These are phyloP conservation scores for Nigrospora oryzae DNA, from an alignment of 2,329 filamentous ascomycete species.

Conservation along the genomic window DNA sequence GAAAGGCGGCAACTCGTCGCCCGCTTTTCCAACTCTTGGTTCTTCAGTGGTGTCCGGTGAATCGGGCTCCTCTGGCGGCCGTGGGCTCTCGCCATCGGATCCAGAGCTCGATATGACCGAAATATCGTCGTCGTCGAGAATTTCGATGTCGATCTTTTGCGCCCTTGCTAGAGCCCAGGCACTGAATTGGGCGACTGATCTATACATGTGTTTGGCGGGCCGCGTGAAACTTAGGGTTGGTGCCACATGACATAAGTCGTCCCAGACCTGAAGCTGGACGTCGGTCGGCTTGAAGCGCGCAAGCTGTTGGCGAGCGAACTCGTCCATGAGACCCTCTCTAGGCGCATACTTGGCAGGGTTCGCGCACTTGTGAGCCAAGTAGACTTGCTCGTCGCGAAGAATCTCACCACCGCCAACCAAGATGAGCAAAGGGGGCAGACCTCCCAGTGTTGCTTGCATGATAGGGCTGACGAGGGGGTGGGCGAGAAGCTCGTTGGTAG, in stretches of 20 bases:
- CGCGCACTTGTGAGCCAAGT: constrained; percentile 88
- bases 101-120: constrained; percentile 62
- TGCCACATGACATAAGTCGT: constrained; percentile 85
- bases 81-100: constrained; percentile 19
- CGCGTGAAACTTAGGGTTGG: constrained; percentile 91
- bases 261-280: constrained; percentile 93
- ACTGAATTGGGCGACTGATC: constrained; percentile 85
- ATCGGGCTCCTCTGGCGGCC: constrained; percentile 6
- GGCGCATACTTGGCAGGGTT: constrained; percentile 72
- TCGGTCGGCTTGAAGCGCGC: constrained; percentile 72
- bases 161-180: constrained; percentile 83
- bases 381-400: constrained; percentile 89
- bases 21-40: constrained; percentile 68
- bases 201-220: constrained; percentile 95
- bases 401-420: constrained; percentile 84
- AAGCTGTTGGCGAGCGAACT: constrained; percentile 50
- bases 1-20: constrained; percentile 75
- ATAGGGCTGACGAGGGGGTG: constrained; percentile 88
- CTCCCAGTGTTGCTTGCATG: constrained; percentile 81
- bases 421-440: constrained; percentile 79
- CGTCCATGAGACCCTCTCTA: constrained; percentile 51
- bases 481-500: constrained; percentile 74
- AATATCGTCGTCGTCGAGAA: constrained; percentile 68
- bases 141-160: constrained; percentile 72
- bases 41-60: constrained; percentile 4